phyloP scores from a whole-genome alignment of 2,329 filamentous ascomycete genomes.

The Ophiostoma tasmaniense region DNA sequence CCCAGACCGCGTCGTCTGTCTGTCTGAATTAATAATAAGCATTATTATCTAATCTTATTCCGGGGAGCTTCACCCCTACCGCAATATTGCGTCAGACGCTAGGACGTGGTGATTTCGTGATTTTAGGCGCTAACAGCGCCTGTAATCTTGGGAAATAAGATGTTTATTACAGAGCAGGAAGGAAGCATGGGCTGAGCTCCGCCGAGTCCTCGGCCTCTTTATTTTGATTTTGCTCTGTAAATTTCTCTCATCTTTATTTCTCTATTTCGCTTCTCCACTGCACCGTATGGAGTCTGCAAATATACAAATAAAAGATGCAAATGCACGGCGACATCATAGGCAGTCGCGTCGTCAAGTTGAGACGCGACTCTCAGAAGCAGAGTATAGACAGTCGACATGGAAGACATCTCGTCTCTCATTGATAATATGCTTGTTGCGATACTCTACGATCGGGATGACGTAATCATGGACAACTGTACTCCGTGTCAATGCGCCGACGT shows the following conservation, averaged over 20 bases:
- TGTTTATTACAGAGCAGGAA: neutral
- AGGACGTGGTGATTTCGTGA: constrained; percentile 7
- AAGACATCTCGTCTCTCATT: too few relatives aligned
- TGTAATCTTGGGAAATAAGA: neutral
- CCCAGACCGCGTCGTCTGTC: neutral
- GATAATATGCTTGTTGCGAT: too few relatives aligned
- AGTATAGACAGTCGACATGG: too few relatives aligned
- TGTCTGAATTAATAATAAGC: neutral
- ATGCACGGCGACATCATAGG: neutral
- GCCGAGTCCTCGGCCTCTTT: neutral
- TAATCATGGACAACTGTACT: neutral
- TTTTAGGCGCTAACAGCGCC: neutral
- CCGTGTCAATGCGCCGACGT: neutral
- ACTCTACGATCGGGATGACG: neutral
- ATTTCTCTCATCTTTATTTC: neutral
- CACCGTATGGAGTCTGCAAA: neutral
- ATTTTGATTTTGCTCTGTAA: neutral
- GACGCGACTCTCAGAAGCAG: too few relatives aligned
- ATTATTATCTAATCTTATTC: constrained; percentile 3
- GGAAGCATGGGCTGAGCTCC: neutral
- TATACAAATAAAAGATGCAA: neutral
- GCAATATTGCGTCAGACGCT: constrained; percentile 20
- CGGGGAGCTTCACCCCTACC: neutral
- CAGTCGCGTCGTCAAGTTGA: neutral
- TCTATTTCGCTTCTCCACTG: neutral